phyloP scores from a whole-genome alignment of 306 rosid genomes.

The Prunus salicina region DNA sequence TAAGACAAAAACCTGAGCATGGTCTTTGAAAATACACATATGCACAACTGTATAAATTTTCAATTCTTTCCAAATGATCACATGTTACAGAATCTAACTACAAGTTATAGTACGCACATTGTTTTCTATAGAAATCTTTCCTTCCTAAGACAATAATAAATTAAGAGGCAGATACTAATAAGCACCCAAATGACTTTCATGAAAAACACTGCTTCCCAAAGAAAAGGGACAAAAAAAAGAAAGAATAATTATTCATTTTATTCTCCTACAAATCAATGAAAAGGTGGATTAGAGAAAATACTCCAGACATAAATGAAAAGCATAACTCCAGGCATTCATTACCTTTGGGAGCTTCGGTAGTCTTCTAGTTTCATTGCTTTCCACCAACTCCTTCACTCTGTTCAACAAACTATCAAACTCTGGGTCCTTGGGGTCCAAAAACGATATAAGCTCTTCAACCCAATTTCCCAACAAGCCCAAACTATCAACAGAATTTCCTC shows the following conservation, averaged over 20 bases:
- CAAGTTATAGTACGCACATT: background rate
- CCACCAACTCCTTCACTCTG: slow-evolving; percentile 74
- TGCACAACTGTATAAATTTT: background rate
- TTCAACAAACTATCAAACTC: slow-evolving; percentile 49
- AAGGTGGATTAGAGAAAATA: background rate
- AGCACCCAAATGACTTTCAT: background rate
- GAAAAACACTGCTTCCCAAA: background rate
- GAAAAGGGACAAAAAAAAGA: background rate
- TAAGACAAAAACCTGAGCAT: background rate
- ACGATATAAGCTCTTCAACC: slow-evolving; percentile 44
- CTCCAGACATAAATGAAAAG: background rate
- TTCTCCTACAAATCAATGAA: background rate
- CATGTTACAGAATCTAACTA: background rate
- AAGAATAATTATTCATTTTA: background rate
- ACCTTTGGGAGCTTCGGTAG: slow-evolving; percentile 99
- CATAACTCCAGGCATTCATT: background rate
- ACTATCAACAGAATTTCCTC: slow-evolving; percentile 27
- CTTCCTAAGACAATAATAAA: background rate
- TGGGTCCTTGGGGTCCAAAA: slow-evolving; percentile 53
- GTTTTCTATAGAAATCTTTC: background rate
- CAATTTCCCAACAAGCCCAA: slow-evolving; percentile 43
- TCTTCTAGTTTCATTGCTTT: slow-evolving; percentile 90
- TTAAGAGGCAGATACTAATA: background rate
- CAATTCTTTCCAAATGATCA: background rate
- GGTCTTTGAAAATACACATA: background rate